A percentile compares a stretch with the other conserved stretches of the same genome.
Evolutionary conservation across 83 land plant genomes (phyloP).

Genomic region (Isoetes engelmannii): DNA sequence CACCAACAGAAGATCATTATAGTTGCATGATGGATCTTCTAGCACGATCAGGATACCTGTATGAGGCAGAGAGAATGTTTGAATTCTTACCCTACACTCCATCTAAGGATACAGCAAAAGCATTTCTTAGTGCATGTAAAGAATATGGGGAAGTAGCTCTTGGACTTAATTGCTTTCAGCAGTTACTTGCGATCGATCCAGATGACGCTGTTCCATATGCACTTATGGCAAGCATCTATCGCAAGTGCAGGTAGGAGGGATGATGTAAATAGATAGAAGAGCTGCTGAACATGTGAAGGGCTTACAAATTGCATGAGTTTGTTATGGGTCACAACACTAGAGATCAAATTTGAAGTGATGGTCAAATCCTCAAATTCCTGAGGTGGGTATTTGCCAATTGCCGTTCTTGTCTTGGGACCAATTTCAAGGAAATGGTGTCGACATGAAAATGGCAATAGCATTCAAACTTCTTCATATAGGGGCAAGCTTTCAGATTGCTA

Average conservation of each 20-base stretch:
- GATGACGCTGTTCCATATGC: slow-evolving; percentile 8
- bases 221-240: slow-evolving; percentile 1
- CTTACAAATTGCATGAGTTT: no score
- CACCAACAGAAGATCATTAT: not conserved
- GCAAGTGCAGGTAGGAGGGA: not conserved
- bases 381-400: no score
- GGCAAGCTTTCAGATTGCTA: no score
- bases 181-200: slow-evolving; percentile 3
- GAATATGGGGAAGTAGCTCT: not conserved
- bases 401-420: no score
- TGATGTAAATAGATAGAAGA: not conserved
- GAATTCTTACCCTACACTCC: not conserved
- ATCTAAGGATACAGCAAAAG: not conserved
- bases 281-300: not conserved
- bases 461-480: no score
- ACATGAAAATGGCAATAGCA: no score
- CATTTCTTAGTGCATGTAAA: slow-evolving; percentile 8
- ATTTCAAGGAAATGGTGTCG: no score
- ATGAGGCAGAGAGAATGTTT: slow-evolving; percentile 9
- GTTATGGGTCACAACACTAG: no score
- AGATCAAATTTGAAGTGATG: no score
- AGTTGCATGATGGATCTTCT: slow-evolving; percentile 13
- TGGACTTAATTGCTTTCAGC: slow-evolving; percentile 9
- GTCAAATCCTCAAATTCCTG: no score
- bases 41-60: slow-evolving; percentile 10